These are phyloP conservation scores for Aspergillus sclerotialis DNA, from an alignment of 2,329 filamentous ascomycete genomes.

Conservation along the genomic window DNA sequence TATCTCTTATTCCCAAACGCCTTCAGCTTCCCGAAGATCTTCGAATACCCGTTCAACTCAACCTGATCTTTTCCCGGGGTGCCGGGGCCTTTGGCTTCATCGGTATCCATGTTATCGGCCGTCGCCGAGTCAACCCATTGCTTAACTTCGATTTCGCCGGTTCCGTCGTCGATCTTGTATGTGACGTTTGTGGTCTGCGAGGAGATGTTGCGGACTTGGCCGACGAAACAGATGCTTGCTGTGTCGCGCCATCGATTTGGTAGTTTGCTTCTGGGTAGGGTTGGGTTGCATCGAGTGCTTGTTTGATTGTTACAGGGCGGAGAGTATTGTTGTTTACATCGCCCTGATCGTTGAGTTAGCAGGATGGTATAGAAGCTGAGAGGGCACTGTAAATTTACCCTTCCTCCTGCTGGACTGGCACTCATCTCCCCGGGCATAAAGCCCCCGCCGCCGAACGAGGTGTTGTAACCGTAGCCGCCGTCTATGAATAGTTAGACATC, in stretches of 20 bases:
- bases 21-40: slow-evolving; percentile 79
- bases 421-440: slow-evolving; percentile 50
- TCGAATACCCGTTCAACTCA: slow-evolving; percentile 70
- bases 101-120: slow-evolving; percentile 39
- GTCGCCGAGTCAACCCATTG: slow-evolving; percentile 40
- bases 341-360: slow-evolving; percentile 8
- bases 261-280: slow-evolving; percentile 69
- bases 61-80: slow-evolving; percentile 48
- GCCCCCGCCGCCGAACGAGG: slow-evolving; percentile 51
- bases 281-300: slow-evolving; percentile 76
- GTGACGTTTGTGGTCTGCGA: slow-evolving; percentile 86
- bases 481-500: slow-evolving; percentile 15
- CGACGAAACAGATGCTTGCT: slow-evolving; percentile 75
- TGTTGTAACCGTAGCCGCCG: slow-evolving; percentile 41
- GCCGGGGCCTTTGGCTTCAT: slow-evolving; percentile 33
- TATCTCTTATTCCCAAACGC: slow-evolving; percentile 76
- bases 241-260: slow-evolving; percentile 72
- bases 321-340: slow-evolving; percentile 73
- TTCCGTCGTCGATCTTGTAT: slow-evolving; percentile 92
- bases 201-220: slow-evolving; percentile 80
- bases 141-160: slow-evolving; percentile 74
- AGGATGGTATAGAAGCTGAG: slow-evolving; percentile 5
- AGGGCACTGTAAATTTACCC: slow-evolving; percentile 20
- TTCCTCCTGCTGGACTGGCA: slow-evolving; percentile 37
- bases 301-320: slow-evolving; percentile 91